phyloP scores from a whole-genome alignment of 208 protist species.

The Trypanosoma congolense region DNA sequence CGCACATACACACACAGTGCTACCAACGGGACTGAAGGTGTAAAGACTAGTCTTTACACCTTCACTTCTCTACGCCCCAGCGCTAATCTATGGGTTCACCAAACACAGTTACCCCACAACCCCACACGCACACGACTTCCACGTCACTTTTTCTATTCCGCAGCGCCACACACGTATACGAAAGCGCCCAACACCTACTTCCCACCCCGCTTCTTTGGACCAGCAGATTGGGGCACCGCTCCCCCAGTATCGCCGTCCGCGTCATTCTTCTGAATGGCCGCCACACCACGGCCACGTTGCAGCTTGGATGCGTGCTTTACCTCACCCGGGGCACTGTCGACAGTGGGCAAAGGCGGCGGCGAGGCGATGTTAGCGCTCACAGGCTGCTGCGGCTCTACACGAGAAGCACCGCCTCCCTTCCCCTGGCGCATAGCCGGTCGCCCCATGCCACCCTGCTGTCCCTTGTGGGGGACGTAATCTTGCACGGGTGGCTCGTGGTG shows the following conservation, averaged over 20 bases:
- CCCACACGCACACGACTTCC: not conserved
- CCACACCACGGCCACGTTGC: slow-evolving; percentile 39
- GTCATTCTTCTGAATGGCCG: slow-evolving; percentile 21
- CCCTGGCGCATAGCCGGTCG: slow-evolving; percentile 8
- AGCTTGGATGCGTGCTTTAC: slow-evolving; percentile 34
- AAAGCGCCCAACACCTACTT: slow-evolving; percentile 24
- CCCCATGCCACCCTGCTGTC: slow-evolving; percentile 1
- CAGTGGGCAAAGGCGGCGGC: slow-evolving; percentile 27
- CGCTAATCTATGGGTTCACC: no score
- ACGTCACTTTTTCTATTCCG: no score
- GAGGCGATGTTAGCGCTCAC: slow-evolving; percentile 19
- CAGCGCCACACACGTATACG: no score
- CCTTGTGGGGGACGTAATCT: slow-evolving; percentile 13
- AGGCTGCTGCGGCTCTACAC: slow-evolving; percentile 25
- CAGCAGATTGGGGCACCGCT: not conserved
- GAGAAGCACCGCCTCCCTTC: slow-evolving; percentile 17
- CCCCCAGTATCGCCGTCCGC: slow-evolving; percentile 12
- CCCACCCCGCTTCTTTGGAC: slow-evolving; percentile 24
- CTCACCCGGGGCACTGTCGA: slow-evolving; percentile 32
- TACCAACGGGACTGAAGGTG: no score
- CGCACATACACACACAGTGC: no score
- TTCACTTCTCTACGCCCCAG: no score
- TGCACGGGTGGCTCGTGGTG: slow-evolving; percentile 18
- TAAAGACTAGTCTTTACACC: no score
- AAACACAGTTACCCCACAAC: no score